Evolutionary conservation across 345 rosid genomes (phyloP), one percentile per base, ranked within the genome.

Genomic region (Conringia planisiliqua): DNA sequence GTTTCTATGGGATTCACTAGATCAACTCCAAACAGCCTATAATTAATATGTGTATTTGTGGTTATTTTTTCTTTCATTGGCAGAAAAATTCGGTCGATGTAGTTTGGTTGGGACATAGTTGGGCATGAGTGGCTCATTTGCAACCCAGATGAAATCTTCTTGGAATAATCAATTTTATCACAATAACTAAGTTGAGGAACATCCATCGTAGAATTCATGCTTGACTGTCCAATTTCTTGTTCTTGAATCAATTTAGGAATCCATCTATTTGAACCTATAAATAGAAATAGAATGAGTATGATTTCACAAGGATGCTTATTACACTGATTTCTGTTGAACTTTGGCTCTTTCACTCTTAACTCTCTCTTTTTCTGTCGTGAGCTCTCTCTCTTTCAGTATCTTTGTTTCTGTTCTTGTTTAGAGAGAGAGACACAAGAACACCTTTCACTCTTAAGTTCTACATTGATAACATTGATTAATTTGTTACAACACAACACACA

Each of bases 11-110:
- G n/a, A n/a, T n/a, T n/a, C n/a, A n/a, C 68, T 33, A 87, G 60
- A 76, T 82, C 68, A 57, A 87, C 68, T 76, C 91, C 89, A 75
- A 85, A 85, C 76, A 87, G 75, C 17, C 79, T 74, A 74, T 71
- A 83, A 54, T 80, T 78, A 1, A 33, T 43, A 12, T 82, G 39
- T 64, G 47, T 33, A 72, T 75, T 74, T 0, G 8, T 48, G 1
- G 62, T 52, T 74, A 72, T 79, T 32, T 73, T 74, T 22, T 26
- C 24, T 4, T 27, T 27, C 33, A 27, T 8, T 10, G 68, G 13
- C 4, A 6, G 2, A 63, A 63, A 1, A 9, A 63, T 43, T 9
- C 27, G 24, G 3, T 43, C 27, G 2, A n/a, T 27, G 12, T 16
- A 8, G 7, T 43, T 26, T 4, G 1, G 5, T 0, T 2, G 1